Base-by-base conservation (phyloP, 2,329 filamentous ascomycete genomes). In the Keithomyces neogunnii region DNA sequence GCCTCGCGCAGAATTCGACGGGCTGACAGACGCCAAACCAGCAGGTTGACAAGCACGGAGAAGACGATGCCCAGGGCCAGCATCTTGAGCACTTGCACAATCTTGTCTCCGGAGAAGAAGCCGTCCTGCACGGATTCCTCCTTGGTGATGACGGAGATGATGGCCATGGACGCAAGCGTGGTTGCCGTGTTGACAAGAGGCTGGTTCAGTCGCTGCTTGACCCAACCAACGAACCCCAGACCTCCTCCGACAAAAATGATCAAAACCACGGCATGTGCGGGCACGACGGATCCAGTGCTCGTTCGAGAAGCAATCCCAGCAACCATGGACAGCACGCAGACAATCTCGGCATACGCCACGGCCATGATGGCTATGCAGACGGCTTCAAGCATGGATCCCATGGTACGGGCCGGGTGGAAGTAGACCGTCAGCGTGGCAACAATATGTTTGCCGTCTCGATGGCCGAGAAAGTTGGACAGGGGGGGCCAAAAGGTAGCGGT, bases 391-490 rank as follows among this genome's bases (percentile, higher is more conserved):
- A 96, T 96, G 57, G 88, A 93, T 1, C 92, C 92, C 30, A 85
- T 81, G 19, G 89, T 89, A 52, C 92, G 78, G 5, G 89, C 88
- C 4, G 92, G 90, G 66, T 96, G 90, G 62, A 96, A 97, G 63
- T 96, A 97, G 9, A 96, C 91, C 1, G 89, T 95, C 52, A 96
- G 82, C 2, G 92, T 96, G 33, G 90, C 90, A 48, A 96, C 89
- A 63, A 96, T 85, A 68, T 96, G 92, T 64, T 96, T 96, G 48
- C 89, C 89, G 69, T 96, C 91, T 63, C 90, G 86, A 56, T 85
- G 77, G 9, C 92, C 92, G 13, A 96, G 74, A 51, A 90, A 80
- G 6, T 76, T 72, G 13, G 89, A 84, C 51, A 96, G 75, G 3
- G 79, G 77, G 2, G 85, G 80, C 55, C 89, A 84, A 60, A 96